Evolutionary conservation across 2,329 filamentous ascomycete species (phyloP), one percentile per base, ranked within the genome.

Genomic region (Aureobasidium pullulans): DNA sequence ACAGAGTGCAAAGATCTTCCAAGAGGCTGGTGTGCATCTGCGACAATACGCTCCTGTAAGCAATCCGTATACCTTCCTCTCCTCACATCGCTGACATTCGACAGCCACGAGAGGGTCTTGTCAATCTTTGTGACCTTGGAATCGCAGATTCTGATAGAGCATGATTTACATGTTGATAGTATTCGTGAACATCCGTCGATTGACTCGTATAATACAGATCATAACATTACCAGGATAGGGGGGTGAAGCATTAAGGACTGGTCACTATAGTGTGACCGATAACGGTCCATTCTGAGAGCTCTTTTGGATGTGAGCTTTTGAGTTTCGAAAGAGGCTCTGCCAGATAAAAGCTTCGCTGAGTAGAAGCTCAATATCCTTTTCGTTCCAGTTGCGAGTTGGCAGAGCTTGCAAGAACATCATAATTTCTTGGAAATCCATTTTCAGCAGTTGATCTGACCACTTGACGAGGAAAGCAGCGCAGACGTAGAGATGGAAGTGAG

Each of bases 341-440:
- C 94, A 99, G 64, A 99, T 96, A 68, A 94, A 99, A 3, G 94
- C 94, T 76, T 99, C 94, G 70, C 91, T 96, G 44, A 99, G 80
- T 58, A 99, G 79, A 61, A 99, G 81, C 73, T 97, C 94, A 67
- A 99, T 96, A 70, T 99, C 94, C 77, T 97, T 97, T 71, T 96
- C 94, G 1, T 90, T 96, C 94, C 94, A 99, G 58, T 87, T 83
- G 66, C 88, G 87, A 6, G 95, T 99, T 3, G 95, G 94, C 60
- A 99, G 77, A 46, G 90, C 89, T 75, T 99, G 94, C 58, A 99
- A 77, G 71, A 99, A 99, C 93, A 99, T 99, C 92, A 99, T 96
- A 61, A 96, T 87, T 73, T 96, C 93, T 77, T 97, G 84, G 65
- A 97, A 97, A 72, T 99, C 94, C 93, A 97, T 97, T 73, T 91